Base-by-base conservation (phyloP, 352 stramenopile species). In the Phytophthora tubulina region DNA sequence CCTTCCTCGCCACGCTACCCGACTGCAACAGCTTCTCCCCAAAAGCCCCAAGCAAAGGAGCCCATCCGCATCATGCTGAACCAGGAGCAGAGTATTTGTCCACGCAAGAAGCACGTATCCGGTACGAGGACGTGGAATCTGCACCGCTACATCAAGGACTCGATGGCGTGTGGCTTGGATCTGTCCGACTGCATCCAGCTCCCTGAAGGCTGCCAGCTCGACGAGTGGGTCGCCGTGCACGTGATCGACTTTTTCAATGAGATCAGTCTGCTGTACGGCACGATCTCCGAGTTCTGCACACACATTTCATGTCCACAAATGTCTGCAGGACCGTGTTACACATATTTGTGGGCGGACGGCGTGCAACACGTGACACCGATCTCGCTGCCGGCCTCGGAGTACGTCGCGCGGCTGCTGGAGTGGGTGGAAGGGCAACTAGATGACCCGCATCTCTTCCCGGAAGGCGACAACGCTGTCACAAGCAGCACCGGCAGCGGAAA, bases 161-260 rank as follows among this genome's bases (percentile, higher is more conserved):
- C 84, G 2, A 82, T 93, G 72, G 81, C 84, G 21, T 69, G 59
- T 13, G 82, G 83, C 0, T 54, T 92, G 3, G 85, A 94, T 53
- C 50, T 92, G 14, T 48, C 62, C 36, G 86, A 94, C 33, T 88
- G 81, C 38, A 84, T 94, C 33, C 82, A 85, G 30, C 71, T 94
- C 13, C 87, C 85, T 1, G 84, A 92, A 2, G 85, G 84, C 0
- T 92, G 80, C 53, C 59, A 79, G 38, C 74, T 85, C 15, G 73
- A 90, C 30, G 85, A 94, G 52, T 94, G 87, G 87, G 75, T 94
- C 53, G 78, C 84, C 2, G 85, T 94, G 6, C 87, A 94, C 70
- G 82, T 85, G 14, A 78, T 98, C 33, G 94, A 98, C 78, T 98
- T 98, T 56, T 98, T 96, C 84, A 98, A 98, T 68, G 94, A 98